phyloP scores from a whole-genome alignment of 495 filamentous ascomycete species.

The Coniosporium apollinis region DNA sequence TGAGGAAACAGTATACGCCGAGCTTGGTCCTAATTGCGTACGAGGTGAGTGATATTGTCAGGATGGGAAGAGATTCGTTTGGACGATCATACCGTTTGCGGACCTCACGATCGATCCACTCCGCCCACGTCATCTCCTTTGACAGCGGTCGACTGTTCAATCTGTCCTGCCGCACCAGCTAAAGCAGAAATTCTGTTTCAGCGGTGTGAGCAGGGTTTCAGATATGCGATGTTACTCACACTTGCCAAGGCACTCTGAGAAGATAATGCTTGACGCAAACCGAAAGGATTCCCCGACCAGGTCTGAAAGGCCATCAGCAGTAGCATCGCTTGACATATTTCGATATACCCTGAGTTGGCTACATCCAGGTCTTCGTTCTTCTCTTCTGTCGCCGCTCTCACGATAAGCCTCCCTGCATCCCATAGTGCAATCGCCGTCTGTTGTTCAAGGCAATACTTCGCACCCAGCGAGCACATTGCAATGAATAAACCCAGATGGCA shows the following conservation, averaged over 20 bases:
- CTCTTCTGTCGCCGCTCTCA: slow-evolving; percentile 38
- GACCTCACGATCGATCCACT: slow-evolving; percentile 39
- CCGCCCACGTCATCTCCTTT: too few species aligned
- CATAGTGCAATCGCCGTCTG: slow-evolving; percentile 50
- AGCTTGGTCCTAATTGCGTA: too few species aligned
- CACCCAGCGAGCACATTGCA: slow-evolving; percentile 47
- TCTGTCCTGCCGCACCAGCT: too few species aligned
- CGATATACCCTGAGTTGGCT: too few species aligned
- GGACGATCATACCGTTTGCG: too few species aligned
- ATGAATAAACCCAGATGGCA: slow-evolving; percentile 42
- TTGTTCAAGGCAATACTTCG: slow-evolving; percentile 39
- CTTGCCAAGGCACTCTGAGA: too few species aligned
- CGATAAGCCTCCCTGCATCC: slow-evolving; percentile 43
- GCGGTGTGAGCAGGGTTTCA: slow-evolving; percentile 35
- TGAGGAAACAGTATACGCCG: slow-evolving; percentile 42
- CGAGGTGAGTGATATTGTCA: too few species aligned
- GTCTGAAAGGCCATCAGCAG: slow-evolving; percentile 38
- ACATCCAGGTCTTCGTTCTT: too few species aligned
- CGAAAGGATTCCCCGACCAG: slow-evolving; percentile 42
- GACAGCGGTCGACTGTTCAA: too few species aligned
- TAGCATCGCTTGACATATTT: slow-evolving; percentile 38
- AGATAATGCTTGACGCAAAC: slow-evolving; percentile 34
- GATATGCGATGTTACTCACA: too few species aligned
- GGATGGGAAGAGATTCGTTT: too few species aligned
- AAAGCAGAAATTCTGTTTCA: slow-evolving; percentile 14